Evolutionary conservation across 2,329 filamentous ascomycete species (phyloP).

Genomic region (Akanthomyces dipterigenus): DNA sequence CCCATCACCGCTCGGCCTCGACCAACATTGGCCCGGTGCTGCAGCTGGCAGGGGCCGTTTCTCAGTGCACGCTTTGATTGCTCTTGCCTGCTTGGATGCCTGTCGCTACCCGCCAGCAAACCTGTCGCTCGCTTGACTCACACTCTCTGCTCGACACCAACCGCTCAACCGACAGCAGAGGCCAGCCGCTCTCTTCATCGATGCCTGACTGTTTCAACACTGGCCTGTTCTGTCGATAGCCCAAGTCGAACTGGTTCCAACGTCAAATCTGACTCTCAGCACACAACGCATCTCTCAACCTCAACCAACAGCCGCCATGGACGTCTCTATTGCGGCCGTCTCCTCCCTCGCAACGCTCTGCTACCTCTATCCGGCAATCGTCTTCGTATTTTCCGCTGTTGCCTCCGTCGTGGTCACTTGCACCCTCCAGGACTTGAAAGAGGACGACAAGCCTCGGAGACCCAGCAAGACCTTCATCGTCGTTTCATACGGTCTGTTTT

Average conservation of each 20-base stretch:
- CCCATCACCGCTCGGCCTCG: background rate
- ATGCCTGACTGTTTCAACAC: background rate
- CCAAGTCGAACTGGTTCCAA: background rate
- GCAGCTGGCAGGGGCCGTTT: slow-evolving; percentile 13
- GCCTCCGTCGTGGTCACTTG: slow-evolving; percentile 45
- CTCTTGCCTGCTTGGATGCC: background rate
- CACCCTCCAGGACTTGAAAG: slow-evolving; percentile 41
- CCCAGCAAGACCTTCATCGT: slow-evolving; percentile 22
- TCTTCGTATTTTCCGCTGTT: slow-evolving; percentile 52
- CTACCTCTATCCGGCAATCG: slow-evolving; percentile 50
- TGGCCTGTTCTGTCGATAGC: background rate
- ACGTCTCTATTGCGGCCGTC: slow-evolving; percentile 17
- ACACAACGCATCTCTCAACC: background rate
- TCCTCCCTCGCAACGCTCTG: slow-evolving; percentile 40
- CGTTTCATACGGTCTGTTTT: slow-evolving; percentile 37
- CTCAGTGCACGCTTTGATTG: background rate
- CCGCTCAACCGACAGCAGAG: background rate
- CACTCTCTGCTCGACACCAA: background rate
- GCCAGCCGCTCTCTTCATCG: background rate
- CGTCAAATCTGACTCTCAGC: background rate
- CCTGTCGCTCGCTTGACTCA: background rate
- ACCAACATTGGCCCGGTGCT: slow-evolving; percentile 1
- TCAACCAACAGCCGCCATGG: slow-evolving; percentile 7
- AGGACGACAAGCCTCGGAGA: slow-evolving; percentile 12
- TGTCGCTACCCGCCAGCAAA: background rate